phyloP scores from a whole-genome alignment of 306 rosid genomes.

The Vigna trinervia region DNA sequence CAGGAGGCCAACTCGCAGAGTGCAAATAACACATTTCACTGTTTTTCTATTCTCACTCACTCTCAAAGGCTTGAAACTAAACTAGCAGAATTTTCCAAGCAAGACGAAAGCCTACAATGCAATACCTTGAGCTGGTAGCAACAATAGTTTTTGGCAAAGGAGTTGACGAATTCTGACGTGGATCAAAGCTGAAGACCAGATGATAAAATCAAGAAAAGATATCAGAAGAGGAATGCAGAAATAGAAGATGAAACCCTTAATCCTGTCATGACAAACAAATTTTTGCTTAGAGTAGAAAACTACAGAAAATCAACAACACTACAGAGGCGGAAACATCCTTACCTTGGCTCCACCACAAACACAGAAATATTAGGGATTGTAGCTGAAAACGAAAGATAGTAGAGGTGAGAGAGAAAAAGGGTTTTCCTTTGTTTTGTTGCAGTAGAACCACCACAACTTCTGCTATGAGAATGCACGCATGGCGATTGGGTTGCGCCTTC shows the following conservation, averaged over 20 bases:
- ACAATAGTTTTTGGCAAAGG: not conserved
- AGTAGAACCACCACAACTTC: too few species aligned
- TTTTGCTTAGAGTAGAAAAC: not conserved
- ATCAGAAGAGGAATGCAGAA: not conserved
- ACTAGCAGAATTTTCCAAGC: not conserved
- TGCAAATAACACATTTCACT: not conserved
- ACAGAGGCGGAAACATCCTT: not conserved
- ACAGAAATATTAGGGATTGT: not conserved
- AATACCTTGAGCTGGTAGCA: constrained; percentile 27
- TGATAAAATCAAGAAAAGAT: not conserved
- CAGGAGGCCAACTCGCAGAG: not conserved
- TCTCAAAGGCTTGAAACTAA: not conserved
- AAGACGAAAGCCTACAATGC: not conserved
- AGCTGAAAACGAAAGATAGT: not conserved
- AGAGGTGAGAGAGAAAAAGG: not conserved
- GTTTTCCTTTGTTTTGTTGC: not conserved
- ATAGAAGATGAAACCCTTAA: constrained; percentile 1
- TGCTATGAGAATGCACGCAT: not conserved
- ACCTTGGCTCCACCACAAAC: not conserved
- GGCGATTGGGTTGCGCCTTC: too few species aligned
- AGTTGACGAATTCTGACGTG: not conserved
- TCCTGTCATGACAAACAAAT: not conserved
- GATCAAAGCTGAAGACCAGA: constrained; percentile 4
- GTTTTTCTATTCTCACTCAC: not conserved
- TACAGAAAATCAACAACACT: not conserved